These are phyloP conservation scores for Pachysolen tannophilus DNA, from an alignment of 805 yeast genomes.

Conservation along the genomic window DNA sequence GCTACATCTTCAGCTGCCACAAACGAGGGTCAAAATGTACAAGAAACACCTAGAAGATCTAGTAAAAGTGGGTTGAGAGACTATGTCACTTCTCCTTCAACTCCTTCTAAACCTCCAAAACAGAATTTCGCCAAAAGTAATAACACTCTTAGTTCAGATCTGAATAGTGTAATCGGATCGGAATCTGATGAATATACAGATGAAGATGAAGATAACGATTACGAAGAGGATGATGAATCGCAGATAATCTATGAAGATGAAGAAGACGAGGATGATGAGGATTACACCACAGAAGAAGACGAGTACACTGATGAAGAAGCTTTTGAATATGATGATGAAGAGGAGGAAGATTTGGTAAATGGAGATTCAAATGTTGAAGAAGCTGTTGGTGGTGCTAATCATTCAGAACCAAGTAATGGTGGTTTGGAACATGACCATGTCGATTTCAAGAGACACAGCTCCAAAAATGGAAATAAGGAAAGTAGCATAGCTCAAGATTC, in stretches of 20 bases:
- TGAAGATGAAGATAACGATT: slow-evolving; percentile 23
- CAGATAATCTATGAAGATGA: slow-evolving; percentile 18
- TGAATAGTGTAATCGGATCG: slow-evolving; percentile 21
- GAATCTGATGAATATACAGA: slow-evolving; percentile 21
- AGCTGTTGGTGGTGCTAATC: too few species aligned
- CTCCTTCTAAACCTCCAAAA: slow-evolving; percentile 3
- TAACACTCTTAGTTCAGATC: slow-evolving; percentile 4
- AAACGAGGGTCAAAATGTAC: background rate
- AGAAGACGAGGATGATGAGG: slow-evolving; percentile 13
- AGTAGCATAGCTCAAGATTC: too few species aligned
- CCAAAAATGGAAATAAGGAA: too few species aligned
- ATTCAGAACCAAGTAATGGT: too few species aligned
- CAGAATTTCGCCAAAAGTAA: background rate
- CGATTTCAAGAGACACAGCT: too few species aligned
- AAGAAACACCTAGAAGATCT: slow-evolving; percentile 1
- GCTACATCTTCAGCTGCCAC: background rate
- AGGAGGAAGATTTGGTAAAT: slow-evolving; percentile 11
- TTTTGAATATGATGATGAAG: slow-evolving; percentile 18
- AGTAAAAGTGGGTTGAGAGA: slow-evolving; percentile 3
- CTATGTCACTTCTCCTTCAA: slow-evolving; percentile 5
- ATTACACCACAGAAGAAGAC: slow-evolving; percentile 20
- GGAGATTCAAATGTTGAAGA: too few species aligned
- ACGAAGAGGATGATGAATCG: slow-evolving; percentile 21
- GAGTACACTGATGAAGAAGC: slow-evolving; percentile 22
- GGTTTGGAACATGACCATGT: too few species aligned